Evolutionary conservation across 495 filamentous ascomycete species (phyloP).

Genomic region (Aspergillus wentii): DNA sequence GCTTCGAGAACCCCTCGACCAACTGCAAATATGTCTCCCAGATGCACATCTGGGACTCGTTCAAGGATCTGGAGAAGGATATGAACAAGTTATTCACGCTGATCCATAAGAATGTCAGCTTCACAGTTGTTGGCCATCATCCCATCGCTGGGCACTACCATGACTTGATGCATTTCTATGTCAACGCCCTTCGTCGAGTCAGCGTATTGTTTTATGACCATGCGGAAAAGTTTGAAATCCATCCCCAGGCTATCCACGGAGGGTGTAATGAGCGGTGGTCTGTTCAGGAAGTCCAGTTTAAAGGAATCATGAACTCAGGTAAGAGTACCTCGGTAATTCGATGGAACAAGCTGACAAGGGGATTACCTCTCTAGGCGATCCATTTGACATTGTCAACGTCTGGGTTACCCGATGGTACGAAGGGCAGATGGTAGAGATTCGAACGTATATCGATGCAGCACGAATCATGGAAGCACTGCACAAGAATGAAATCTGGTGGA

Average conservation of each 20-base stretch:
- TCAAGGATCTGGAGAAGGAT: constrained; percentile 34
- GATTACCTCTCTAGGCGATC: constrained; percentile 14
- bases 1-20: constrained; percentile 29
- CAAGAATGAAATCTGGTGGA: constrained; percentile 36
- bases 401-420: constrained; percentile 33
- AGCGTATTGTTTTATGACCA: constrained; percentile 26
- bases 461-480: constrained; percentile 24
- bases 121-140: constrained; percentile 32
- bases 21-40: constrained; percentile 31
- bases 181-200: constrained; percentile 31
- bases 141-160: constrained; percentile 29
- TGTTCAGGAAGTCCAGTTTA: constrained; percentile 30
- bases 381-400: constrained; percentile 32
- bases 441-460: constrained; percentile 29
- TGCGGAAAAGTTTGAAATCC: constrained; percentile 29
- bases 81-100: constrained; percentile 29
- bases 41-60: constrained; percentile 32
- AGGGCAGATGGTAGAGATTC: constrained; percentile 32
- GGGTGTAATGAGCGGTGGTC: constrained; percentile 32
- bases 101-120: constrained; percentile 31
- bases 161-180: constrained; percentile 34
- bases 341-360: background rate
- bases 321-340: constrained; percentile 2
- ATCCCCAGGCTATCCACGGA: constrained; percentile 28
- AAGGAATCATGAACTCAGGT: constrained; percentile 32